Conservation (phyloP, 2,329 filamentous ascomycete species). For the Trichoderma guizhouense region DNA sequence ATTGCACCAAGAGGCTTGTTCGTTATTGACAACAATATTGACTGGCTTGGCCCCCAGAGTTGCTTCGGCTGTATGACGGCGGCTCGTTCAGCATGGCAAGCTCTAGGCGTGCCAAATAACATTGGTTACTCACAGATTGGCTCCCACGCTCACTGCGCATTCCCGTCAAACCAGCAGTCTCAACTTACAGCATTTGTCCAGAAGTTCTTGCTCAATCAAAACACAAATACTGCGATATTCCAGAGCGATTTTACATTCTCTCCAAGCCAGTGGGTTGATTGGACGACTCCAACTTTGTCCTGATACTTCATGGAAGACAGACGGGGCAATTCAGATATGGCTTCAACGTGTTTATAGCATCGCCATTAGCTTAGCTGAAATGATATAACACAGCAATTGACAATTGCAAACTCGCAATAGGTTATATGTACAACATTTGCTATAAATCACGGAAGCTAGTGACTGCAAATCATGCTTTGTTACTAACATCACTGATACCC, state of each 20-base stretch:
- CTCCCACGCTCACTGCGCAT: constrained; percentile 6
- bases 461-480: too few species aligned
- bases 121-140: constrained; percentile 12
- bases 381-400: not conserved
- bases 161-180: not conserved
- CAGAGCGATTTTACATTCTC: constrained; percentile 1
- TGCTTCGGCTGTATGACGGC: constrained; percentile 8
- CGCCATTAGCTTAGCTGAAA: not conserved
- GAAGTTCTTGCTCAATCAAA: not conserved
- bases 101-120: not conserved
- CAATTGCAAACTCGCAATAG: not conserved
- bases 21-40: constrained; percentile 4
- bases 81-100: constrained; percentile 7
- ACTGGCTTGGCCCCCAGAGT: constrained; percentile 8
- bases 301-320: not conserved
- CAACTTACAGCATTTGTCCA: constrained; percentile 8
- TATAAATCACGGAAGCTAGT: too few species aligned
- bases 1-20: not conserved
- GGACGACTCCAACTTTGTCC: not conserved
- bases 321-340: not conserved
- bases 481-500: not conserved
- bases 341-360: not conserved
- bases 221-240: not conserved
- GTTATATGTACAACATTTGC: too few species aligned
- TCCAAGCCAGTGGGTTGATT: not conserved